These are phyloP conservation scores for Lentinula guzmanii DNA, from an alignment of 768 basidiomycete species.

Conservation along the genomic window DNA sequence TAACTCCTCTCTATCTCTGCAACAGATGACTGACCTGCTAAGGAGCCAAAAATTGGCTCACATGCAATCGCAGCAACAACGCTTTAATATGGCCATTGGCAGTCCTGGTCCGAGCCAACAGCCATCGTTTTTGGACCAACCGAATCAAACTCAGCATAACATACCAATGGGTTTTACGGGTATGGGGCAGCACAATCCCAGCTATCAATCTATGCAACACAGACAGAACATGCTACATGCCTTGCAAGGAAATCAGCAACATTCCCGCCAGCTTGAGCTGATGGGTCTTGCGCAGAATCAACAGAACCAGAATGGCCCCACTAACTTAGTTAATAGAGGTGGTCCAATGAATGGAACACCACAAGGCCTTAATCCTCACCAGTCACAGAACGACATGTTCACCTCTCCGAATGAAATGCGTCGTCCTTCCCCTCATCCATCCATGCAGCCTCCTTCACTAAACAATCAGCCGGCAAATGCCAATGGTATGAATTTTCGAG, in stretches of 20 bases:
- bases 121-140: slow-evolving; percentile 28
- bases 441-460: slow-evolving; percentile 9
- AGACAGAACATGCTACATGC: slow-evolving; percentile 33
- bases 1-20: slow-evolving; percentile 18
- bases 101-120: slow-evolving; percentile 22
- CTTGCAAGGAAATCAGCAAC: slow-evolving; percentile 24
- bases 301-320: slow-evolving; percentile 33
- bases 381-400: slow-evolving; percentile 37
- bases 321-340: slow-evolving; percentile 27
- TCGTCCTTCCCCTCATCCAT: slow-evolving; percentile 44
- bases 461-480: slow-evolving; percentile 14
- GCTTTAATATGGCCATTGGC: slow-evolving; percentile 28
- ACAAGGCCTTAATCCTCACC: neutral
- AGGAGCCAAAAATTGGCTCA: slow-evolving; percentile 36
- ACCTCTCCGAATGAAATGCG: slow-evolving; percentile 41
- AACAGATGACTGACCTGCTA: slow-evolving; percentile 40
- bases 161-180: slow-evolving; percentile 35
- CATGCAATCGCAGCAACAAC: slow-evolving; percentile 35
- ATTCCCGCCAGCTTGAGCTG: slow-evolving; percentile 38
- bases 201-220: slow-evolving; percentile 20
- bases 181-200: slow-evolving; percentile 26
- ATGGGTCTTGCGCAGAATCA: slow-evolving; percentile 41
- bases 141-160: slow-evolving; percentile 27
- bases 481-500: slow-evolving; percentile 1
- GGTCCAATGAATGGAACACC: neutral